Base-by-base conservation (phyloP, 140 eudicot genomes). In the Bidens hawaiensis region DNA sequence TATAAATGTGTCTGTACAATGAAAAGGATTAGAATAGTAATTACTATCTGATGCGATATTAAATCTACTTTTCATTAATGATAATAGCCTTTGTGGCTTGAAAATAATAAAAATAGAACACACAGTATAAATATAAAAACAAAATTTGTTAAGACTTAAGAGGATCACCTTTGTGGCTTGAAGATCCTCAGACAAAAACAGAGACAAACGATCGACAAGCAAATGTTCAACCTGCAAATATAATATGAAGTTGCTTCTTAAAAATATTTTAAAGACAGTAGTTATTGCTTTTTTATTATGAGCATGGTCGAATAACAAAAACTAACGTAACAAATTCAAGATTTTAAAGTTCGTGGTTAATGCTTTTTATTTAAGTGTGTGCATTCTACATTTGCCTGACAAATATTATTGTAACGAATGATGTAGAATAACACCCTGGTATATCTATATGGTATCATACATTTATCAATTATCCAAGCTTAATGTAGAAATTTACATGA, bases 201-300 rank as follows among this genome's bases (percentile, higher is more conserved):
- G 84, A 24, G 74, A 61, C 75, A 93, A 72, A 45, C 97, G 99
- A 60, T 88, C 99, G 15, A 88, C 84, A 21, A 93, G 88, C 47
- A 88, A 87, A 78, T 93, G 99, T 68, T 93, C 99, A 27, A 88
- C 99, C 99, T 93, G 83, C 41, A 67, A 60, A 64, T 46, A 42
- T 11, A n/a, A 70, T 46, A 73, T 25, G 43, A 40, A 27, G 45
- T 62, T 62, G 57, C 36, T 77, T 9, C 66, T 68, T 55, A 71
- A 60, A n/a, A 40, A 12, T 63, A 64, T 17, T 6, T 25, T 30
- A 6, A 24, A 24, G 41, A 46, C 23, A 31, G 45, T 48, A 13
- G 25, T 62, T 62, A 19, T 16, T 1, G 26, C 6, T 31, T 11
- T 16, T 26, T 10, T 30, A 5, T 10, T 33, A 33, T 33, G 30